Conservation (phyloP, 2,329 filamentous ascomycete genomes). For the Taxawa tesnikishii region DNA sequence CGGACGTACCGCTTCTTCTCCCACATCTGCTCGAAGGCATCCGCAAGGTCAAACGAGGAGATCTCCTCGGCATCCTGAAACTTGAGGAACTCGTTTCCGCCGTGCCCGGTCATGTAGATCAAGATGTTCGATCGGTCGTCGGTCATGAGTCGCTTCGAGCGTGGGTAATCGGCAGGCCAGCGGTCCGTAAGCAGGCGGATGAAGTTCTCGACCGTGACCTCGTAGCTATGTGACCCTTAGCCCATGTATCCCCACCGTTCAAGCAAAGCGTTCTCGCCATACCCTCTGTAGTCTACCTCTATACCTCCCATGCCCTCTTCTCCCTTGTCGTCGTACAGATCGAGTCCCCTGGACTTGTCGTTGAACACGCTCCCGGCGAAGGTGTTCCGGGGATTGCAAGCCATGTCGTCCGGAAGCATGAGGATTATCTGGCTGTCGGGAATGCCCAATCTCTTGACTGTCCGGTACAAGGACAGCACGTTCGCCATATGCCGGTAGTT, state of each 20-base stretch:
- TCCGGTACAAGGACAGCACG: slow-evolving; percentile 92
- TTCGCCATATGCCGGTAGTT: slow-evolving; percentile 98
- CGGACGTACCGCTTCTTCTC: slow-evolving; percentile 81
- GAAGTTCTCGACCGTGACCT: slow-evolving; percentile 98
- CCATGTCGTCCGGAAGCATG: slow-evolving; percentile 99
- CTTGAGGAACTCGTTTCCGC: slow-evolving; percentile 94
- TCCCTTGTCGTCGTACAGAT: slow-evolving; percentile 85
- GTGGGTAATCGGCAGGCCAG: slow-evolving; percentile 85
- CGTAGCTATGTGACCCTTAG: no score
- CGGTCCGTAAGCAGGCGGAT: slow-evolving; percentile 90
- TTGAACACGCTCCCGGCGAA: slow-evolving; percentile 98
- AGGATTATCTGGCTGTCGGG: slow-evolving; percentile 98
- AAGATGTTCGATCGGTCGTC: slow-evolving; percentile 94
- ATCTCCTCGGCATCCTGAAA: slow-evolving; percentile 99
- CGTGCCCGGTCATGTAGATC: slow-evolving; percentile 98
- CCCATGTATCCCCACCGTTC: no score
- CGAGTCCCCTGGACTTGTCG: slow-evolving; percentile 88
- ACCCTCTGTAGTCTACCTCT: slow-evolving; percentile 95
- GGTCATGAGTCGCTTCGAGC: slow-evolving; percentile 85
- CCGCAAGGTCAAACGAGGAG: slow-evolving; percentile 85
- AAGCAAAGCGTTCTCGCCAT: no score
- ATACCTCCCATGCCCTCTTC: slow-evolving; percentile 39
- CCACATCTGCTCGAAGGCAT: slow-evolving; percentile 99
- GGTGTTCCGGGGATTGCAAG: slow-evolving; percentile 95
- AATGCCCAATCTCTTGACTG: slow-evolving; percentile 93